A percentile compares a stretch with the other conserved stretches of the same genome.
Conservation (phyloP, 257 asterid species). For the Datura wrightii region DNA sequence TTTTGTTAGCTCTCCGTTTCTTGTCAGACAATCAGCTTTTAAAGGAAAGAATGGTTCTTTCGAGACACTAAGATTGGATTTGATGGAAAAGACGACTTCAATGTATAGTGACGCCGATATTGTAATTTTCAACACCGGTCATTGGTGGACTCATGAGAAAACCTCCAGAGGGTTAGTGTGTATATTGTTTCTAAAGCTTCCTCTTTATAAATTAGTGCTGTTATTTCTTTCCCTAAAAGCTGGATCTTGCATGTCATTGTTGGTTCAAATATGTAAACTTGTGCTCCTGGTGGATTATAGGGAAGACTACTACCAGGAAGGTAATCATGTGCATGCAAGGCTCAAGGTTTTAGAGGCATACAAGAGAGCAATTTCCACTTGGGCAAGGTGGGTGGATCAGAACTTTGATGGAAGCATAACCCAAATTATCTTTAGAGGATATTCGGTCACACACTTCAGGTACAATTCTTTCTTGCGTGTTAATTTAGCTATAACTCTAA, state of each 20-base stretch:
- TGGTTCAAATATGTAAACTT: not conserved
- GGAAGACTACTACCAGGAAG: constrained; percentile 95
- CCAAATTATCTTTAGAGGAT: constrained; percentile 82
- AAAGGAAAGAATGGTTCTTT: constrained; percentile 64
- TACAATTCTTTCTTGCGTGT: constrained; percentile 36
- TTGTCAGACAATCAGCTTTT: constrained; percentile 67
- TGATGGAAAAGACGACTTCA: constrained; percentile 75
- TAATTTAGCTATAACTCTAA: not conserved
- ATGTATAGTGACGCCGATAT: constrained; percentile 95
- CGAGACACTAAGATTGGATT: constrained; percentile 84
- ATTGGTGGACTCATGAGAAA: constrained; percentile 99
- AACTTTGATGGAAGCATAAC: constrained; percentile 60
- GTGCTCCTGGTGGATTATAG: constrained; percentile 45
- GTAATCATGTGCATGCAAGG: constrained; percentile 65
- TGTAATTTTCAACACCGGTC: constrained; percentile 86
- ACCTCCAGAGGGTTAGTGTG: constrained; percentile 83
- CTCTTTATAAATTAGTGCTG: not conserved
- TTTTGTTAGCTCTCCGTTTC: constrained; percentile 89
- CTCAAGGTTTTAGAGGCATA: constrained; percentile 88
- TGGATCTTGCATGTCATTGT: not conserved
- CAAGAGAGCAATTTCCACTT: constrained; percentile 80
- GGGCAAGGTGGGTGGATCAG: constrained; percentile 88
- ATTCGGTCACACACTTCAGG: constrained; percentile 93
- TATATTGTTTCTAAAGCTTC: not conserved
- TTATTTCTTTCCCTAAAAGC: not conserved